Conservation (phyloP, 2,329 filamentous ascomycete genomes). For the Raffaelea albimanens region DNA sequence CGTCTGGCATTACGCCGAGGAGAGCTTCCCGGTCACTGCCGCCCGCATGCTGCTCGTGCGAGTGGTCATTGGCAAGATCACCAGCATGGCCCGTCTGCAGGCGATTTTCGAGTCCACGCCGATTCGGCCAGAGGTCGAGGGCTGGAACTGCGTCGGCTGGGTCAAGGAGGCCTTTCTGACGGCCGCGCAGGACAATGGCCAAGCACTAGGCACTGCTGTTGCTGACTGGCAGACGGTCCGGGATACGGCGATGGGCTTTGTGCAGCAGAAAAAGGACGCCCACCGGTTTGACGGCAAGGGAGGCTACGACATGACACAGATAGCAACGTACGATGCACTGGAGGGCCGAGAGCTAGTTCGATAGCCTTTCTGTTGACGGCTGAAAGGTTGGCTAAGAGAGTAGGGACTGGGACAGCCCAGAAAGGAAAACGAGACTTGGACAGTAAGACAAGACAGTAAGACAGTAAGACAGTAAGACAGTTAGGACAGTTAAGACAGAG, state of each 20-base stretch:
- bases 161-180: neutral
- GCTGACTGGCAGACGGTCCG: slow-evolving; percentile 1
- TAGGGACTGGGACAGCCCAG: no score
- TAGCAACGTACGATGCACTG: slow-evolving; percentile 2
- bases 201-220: slow-evolving; percentile 1
- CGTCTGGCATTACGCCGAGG: neutral
- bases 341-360: neutral
- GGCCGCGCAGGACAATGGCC: neutral
- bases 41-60: slow-evolving; percentile 3
- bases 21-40: neutral
- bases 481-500: no score
- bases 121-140: neutral
- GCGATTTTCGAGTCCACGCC: neutral
- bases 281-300: slow-evolving; percentile 5
- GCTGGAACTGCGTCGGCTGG: slow-evolving; percentile 4
- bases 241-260: neutral
- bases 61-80: slow-evolving; percentile 3
- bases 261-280: slow-evolving; percentile 1
- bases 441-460: no score
- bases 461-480: no score
- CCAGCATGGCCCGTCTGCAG: neutral
- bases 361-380: no score
- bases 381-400: no score
- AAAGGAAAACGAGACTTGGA: no score
- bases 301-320: neutral